These are phyloP conservation scores for Neopestalotiopsis sp. DNA, from an alignment of 2,329 filamentous ascomycete species.

Conservation along the genomic window DNA sequence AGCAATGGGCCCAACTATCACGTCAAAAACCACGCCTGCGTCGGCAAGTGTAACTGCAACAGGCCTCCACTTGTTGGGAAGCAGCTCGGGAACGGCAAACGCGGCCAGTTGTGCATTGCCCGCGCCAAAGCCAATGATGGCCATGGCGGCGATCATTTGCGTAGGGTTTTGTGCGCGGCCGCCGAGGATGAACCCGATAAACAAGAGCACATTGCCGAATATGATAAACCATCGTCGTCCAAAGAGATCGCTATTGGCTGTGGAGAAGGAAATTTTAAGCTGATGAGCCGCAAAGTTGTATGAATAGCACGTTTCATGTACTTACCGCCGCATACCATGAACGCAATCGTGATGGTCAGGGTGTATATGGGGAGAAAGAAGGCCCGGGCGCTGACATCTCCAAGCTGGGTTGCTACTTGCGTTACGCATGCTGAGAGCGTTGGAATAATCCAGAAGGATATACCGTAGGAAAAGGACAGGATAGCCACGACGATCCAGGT, in stretches of 20 bases:
- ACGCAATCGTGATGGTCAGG: conserved; percentile 45
- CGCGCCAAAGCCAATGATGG: conserved; percentile 48
- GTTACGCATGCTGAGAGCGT: conserved; percentile 35
- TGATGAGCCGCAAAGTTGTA: conserved; percentile 28
- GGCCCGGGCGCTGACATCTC: conserved; percentile 35
- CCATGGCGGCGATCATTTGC: conserved; percentile 43
- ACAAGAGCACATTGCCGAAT: conserved; percentile 44
- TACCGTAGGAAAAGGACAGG: conserved; percentile 40
- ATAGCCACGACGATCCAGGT: conserved; percentile 45
- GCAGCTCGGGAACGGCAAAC: conserved; percentile 50
- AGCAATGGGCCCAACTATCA: conserved; percentile 50
- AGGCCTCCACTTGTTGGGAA: conserved; percentile 54
- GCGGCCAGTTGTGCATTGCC: conserved; percentile 49
- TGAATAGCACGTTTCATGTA: neutral
- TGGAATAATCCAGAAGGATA: conserved; percentile 45
- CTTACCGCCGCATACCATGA: conserved; percentile 40
- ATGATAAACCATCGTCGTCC: conserved; percentile 52
- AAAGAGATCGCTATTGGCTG: conserved; percentile 51
- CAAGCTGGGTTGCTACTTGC: conserved; percentile 38
- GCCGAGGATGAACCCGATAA: conserved; percentile 43
- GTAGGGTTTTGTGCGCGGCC: conserved; percentile 44
- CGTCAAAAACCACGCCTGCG: conserved; percentile 46
- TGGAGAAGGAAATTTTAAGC: conserved; percentile 13
- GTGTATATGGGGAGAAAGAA: conserved; percentile 44
- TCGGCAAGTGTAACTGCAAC: conserved; percentile 49